Base-by-base conservation (phyloP, 2,329 filamentous ascomycete genomes). In the Amauroascus niger region DNA sequence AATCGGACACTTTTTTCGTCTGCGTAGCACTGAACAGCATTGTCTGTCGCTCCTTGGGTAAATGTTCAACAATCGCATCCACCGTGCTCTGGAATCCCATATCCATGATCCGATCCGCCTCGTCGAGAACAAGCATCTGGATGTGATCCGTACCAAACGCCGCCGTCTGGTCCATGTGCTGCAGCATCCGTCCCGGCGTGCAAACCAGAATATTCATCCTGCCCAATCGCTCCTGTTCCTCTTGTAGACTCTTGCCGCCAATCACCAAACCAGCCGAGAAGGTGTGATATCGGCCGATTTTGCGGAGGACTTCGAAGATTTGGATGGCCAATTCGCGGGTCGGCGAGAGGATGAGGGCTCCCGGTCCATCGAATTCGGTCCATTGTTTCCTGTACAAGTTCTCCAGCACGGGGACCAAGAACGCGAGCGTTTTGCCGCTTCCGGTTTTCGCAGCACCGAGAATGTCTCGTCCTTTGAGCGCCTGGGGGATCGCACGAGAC, bases 131-230 rank as follows among this genome's bases (percentile, higher is more conserved):
- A 49, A 98, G 74, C 67, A 98, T 87, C 71, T 95, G 88, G 59
- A 98, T 69, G 66, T 95, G 93, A 67, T 93, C 86, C 58, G 91
- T 86, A 59, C 91, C 88, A 65, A 98, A 86, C 16, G 85, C 83
- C 0, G 88, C 87, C 0, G 91, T 97, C 74, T 96, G 90, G 64
- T 95, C 91, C 64, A 98, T 76, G 69, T 98, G 93, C 70, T 98
- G 93, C 61, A 97, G 73, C 79, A 98, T 95, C 33, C 93, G 82
- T 1, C 93, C 93, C 0, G 93, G 93, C 1, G 93, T 98, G 64
- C 90, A 95, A 8, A 98, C 88, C 24, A 98, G 73, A 46, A 98
- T 97, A 67, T 97, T 98, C 91, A 98, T 97, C 59, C 88, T 81
- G 2, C 82, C 81, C 56, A 98, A 67, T 32, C 90, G 80, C 62